Conservation (phyloP, 2,329 filamentous ascomycete genomes). For the Pestalotiopsis sp. region DNA sequence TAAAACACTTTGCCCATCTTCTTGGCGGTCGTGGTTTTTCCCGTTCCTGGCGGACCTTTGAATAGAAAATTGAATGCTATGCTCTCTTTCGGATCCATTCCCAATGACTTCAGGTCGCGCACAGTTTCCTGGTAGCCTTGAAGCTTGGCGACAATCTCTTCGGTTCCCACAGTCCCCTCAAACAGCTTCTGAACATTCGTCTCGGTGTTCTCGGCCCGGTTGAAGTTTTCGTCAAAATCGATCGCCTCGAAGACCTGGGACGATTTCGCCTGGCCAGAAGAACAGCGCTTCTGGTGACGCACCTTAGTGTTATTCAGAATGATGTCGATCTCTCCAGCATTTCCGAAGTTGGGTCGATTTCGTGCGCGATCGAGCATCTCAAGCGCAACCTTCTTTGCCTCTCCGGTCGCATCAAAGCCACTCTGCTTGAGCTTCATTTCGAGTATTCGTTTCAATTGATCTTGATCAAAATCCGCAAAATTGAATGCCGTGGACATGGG, state of each 20-base stretch:
- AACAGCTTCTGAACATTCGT: conserved; percentile 46
- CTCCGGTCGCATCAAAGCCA: conserved; percentile 50
- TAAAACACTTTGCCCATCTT: conserved; percentile 77
- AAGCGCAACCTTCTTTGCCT: conserved; percentile 54
- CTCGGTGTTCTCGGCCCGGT: conserved; percentile 39
- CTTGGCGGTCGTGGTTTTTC: conserved; percentile 66
- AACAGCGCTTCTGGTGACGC: conserved; percentile 44
- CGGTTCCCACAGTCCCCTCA: conserved; percentile 47
- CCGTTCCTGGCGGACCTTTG: conserved; percentile 56
- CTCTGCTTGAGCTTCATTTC: conserved; percentile 61
- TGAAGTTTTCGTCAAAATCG: conserved; percentile 56
- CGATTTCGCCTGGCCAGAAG: conserved; percentile 23
- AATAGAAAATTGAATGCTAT: conserved; percentile 61
- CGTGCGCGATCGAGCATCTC: conserved; percentile 62
- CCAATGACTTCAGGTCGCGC: conserved; percentile 41
- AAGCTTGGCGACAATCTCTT: conserved; percentile 47
- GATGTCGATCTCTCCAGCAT: conserved; percentile 75
- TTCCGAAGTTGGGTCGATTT: conserved; percentile 68
- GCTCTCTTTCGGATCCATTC: conserved; percentile 48
- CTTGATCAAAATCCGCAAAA: conserved; percentile 68
- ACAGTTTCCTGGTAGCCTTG: conserved; percentile 48
- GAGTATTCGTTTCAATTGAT: conserved; percentile 60
- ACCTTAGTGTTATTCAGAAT: conserved; percentile 59
- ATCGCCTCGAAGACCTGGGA: conserved; percentile 23
- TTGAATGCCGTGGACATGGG: conserved; percentile 61